Evolutionary conservation across 2,329 filamentous ascomycete genomes (phyloP).

Genomic region (Venturia nashicola): DNA sequence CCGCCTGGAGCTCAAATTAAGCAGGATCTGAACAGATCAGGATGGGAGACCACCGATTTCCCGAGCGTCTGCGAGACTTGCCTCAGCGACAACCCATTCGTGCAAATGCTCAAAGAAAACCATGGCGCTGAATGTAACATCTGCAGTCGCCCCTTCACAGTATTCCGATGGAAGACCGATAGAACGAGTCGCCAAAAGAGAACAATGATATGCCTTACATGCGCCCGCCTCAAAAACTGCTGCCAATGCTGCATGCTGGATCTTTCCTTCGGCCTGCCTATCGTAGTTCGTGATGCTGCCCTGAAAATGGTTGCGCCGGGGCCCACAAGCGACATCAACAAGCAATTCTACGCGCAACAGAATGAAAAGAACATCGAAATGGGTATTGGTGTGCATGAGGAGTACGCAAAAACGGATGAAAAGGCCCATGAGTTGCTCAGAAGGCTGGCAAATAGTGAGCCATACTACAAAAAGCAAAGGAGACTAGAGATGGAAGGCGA

Average conservation of each 20-base stretch:
- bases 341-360: slow-evolving; percentile 96
- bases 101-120: slow-evolving; percentile 98
- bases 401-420: slow-evolving; percentile 93
- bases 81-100: slow-evolving; percentile 90
- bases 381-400: slow-evolving; percentile 66
- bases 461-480: slow-evolving; percentile 84
- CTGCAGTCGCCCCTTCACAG: slow-evolving; percentile 89
- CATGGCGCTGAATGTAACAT: slow-evolving; percentile 62
- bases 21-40: slow-evolving; percentile 86
- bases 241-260: slow-evolving; percentile 99
- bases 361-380: slow-evolving; percentile 94
- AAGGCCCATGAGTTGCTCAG: slow-evolving; percentile 83
- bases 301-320: slow-evolving; percentile 96
- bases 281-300: slow-evolving; percentile 88
- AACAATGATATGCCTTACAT: slow-evolving; percentile 92
- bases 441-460: slow-evolving; percentile 79
- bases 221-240: slow-evolving; percentile 94
- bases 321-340: slow-evolving; percentile 81
- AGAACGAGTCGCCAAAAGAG: slow-evolving; percentile 84
- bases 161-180: slow-evolving; percentile 91
- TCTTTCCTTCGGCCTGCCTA: slow-evolving; percentile 86
- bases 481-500: slow-evolving; percentile 50
- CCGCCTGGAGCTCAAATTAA: slow-evolving; percentile 71
- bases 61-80: slow-evolving; percentile 86
- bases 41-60: slow-evolving; percentile 90